These are phyloP conservation scores for Pseudogymnoascus pannorum DNA, from an alignment of 2,329 filamentous ascomycete genomes.

Conservation along the genomic window DNA sequence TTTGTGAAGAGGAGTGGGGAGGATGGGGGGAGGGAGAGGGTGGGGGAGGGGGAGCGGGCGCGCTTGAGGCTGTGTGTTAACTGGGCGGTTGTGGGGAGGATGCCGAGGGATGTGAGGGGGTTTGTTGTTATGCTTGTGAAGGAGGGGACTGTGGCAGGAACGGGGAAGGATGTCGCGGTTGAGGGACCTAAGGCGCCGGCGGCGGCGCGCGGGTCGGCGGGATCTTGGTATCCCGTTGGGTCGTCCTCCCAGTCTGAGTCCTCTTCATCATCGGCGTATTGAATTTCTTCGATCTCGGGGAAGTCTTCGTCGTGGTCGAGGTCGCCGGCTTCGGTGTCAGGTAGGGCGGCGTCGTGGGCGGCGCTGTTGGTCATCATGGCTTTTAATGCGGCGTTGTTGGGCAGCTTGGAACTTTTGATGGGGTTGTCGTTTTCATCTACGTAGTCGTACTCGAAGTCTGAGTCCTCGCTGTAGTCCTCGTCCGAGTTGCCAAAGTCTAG, in stretches of 20 bases:
- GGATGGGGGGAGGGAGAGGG: background rate
- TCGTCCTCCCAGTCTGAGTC: slow-evolving; percentile 3
- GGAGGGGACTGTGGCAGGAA: background rate
- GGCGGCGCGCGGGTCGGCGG: background rate
- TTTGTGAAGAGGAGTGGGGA: background rate
- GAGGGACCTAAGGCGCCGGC: background rate
- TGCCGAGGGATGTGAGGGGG: background rate
- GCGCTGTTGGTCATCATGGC: background rate
- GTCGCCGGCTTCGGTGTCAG: background rate
- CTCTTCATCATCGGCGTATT: background rate
- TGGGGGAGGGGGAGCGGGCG: background rate
- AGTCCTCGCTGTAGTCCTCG: slow-evolving; percentile 2
- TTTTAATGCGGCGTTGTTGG: background rate
- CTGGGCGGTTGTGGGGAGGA: background rate
- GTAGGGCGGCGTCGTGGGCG: background rate
- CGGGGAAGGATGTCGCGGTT: background rate
- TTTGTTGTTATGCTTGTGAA: background rate
- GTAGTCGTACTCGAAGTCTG: background rate
- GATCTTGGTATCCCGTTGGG: background rate
- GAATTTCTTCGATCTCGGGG: background rate
- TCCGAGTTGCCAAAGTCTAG: slow-evolving; percentile 1
- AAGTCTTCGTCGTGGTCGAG: slow-evolving; percentile 2
- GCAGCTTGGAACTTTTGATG: background rate
- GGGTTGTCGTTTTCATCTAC: background rate
- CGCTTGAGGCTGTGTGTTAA: background rate